These are phyloP conservation scores for Camellia oleifera DNA, from an alignment of 179 eudicot species.

Conservation along the genomic window DNA sequence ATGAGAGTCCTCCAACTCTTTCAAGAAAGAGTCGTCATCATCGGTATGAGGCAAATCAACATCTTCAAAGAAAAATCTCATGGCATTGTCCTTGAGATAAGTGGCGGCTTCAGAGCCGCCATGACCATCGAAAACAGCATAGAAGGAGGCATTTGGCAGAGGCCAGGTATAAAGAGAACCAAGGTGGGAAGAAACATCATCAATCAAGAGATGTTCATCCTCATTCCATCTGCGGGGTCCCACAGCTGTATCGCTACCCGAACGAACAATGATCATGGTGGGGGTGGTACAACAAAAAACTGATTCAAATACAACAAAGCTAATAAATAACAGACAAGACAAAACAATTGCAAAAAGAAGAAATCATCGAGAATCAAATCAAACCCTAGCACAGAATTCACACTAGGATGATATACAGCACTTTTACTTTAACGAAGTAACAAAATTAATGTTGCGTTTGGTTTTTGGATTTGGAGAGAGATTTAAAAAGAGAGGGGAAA, in stretches of 20 bases:
- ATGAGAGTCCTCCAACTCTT: constrained; percentile 50
- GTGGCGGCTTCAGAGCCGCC: constrained; percentile 88
- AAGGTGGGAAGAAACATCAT: constrained; percentile 68
- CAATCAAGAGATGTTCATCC: constrained; percentile 75
- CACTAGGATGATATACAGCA: no score
- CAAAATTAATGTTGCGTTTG: no score
- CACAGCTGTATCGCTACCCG: constrained; percentile 77
- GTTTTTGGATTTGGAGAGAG: no score
- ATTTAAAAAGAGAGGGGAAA: no score
- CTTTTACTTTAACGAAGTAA: no score
- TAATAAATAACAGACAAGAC: no score
- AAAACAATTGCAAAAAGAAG: no score
- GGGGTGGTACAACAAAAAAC: no score
- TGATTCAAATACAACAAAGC: no score
- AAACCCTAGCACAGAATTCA: no score
- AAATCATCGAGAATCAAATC: no score
- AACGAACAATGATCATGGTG: constrained; percentile 36
- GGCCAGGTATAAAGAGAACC: constrained; percentile 56
- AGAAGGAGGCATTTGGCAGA: constrained; percentile 64
- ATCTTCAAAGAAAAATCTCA: constrained; percentile 67
- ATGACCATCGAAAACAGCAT: constrained; percentile 92
- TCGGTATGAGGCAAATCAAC: constrained; percentile 55
- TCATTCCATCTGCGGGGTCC: constrained; percentile 76
- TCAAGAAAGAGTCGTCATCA: constrained; percentile 28
- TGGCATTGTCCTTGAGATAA: constrained; percentile 55